Evolutionary conservation across 441 rosid species (phyloP), one percentile per base, ranked within the genome.

Genomic region (Croton setiger): DNA sequence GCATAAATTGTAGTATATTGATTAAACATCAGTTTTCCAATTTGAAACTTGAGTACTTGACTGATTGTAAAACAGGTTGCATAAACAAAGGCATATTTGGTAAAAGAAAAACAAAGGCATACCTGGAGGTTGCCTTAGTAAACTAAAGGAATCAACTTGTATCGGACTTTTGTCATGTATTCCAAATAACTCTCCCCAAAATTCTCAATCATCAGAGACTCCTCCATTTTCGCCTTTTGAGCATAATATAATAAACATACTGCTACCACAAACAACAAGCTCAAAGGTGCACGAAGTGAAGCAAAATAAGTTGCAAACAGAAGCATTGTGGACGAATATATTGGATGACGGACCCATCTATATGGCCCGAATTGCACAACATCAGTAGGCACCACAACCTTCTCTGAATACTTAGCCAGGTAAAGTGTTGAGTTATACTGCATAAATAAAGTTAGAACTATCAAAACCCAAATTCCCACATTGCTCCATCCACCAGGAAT

Each of bases 301-400:
- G 79, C 53, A 77, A 84, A 90, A 78, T 87, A 87, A 43, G 86
- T 67, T 0, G 78, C 85, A 45, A 93, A 86, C 67, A 93, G 80
- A 79, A 90, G 91, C 82, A 93, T 81, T 1, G 89, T 84, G 48
- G 97, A 93, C 3, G 91, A 87, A 71, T 90, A 88, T 64, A 90
- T 82, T 0, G 97, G 97, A 78, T 93, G 98, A 59, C 92, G 74
- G 63, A 88, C 86, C 96, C 89, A 90, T 72, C 98, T 86, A 74
- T 86, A 92, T 21, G 98, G 97, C 59, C 97, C 96, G 73, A 90
- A 90, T 47, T 86, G 97, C 71, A 93, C 94, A 59, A 90, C 98
- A 68, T 81, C 86, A 0, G 88, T 85, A n/a, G 98, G 94, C 75
- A 85, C 97, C 43, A 88, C 89, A 49, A 93, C 87, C 70, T 93